Evolutionary conservation across 1,139 yeast species (phyloP).

Genomic region (Nematodospora anomalae): DNA sequence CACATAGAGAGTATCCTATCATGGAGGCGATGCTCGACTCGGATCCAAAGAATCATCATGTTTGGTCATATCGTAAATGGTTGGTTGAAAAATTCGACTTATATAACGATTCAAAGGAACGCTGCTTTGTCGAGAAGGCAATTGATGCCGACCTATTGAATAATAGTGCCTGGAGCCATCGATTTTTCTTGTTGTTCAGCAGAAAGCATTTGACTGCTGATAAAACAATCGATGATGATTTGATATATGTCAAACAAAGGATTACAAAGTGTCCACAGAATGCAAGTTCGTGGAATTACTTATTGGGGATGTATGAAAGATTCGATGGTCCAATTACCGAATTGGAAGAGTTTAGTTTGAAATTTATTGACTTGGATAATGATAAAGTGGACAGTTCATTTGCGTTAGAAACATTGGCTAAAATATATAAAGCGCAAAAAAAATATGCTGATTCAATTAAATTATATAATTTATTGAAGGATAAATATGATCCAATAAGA

Average conservation of each 20-base stretch:
- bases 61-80: slow-evolving; percentile 93
- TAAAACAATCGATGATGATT: slow-evolving; percentile 23
- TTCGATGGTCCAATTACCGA: slow-evolving; percentile 28
- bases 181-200: slow-evolving; percentile 58
- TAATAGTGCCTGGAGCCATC: slow-evolving; percentile 93
- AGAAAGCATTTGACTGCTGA: slow-evolving; percentile 16
- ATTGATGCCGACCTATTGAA: slow-evolving; percentile 71
- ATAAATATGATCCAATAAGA: slow-evolving; percentile 66
- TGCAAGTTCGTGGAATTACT: slow-evolving; percentile 85
- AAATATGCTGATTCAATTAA: slow-evolving; percentile 33
- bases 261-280: slow-evolving; percentile 74
- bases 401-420: slow-evolving; percentile 68
- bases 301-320: slow-evolving; percentile 57
- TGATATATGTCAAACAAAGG: slow-evolving; percentile 44
- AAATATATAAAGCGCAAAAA: slow-evolving; percentile 37
- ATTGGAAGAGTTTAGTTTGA: slow-evolving; percentile 45
- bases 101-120: slow-evolving; percentile 47
- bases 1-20: slow-evolving; percentile 61
- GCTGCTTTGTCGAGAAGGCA: slow-evolving; percentile 50
- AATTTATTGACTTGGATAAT: slow-evolving; percentile 36
- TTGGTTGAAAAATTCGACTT: slow-evolving; percentile 55
- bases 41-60: slow-evolving; percentile 91
- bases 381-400: slow-evolving; percentile 48
- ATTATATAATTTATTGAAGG: slow-evolving; percentile 50
- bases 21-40: slow-evolving; percentile 66